Base-by-base conservation (phyloP, 192 early-diverging fungal genomes). In the Backusella macrospora region DNA sequence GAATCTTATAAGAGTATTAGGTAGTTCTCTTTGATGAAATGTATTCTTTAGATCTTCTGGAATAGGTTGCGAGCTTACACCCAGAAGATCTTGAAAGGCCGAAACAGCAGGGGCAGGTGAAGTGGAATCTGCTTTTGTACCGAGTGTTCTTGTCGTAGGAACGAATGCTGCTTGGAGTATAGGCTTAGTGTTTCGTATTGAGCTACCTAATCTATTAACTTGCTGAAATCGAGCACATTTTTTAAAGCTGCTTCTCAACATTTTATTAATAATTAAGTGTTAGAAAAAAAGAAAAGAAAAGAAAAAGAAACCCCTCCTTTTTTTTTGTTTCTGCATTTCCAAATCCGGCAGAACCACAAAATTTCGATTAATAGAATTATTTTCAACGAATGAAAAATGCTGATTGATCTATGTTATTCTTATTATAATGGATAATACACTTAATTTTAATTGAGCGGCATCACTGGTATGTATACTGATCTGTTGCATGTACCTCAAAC, bases 1-100 rank as follows among this genome's bases (percentile, higher is more conserved):
- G 80, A 98, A 93, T 29, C 91, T 89, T n/a, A 88, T 81, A 15
- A 96, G 82, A 48, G 83, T 73, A 39, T 82, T 76, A 1, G 93
- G 93, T 13, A 95, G 81, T 64, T 83, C 78, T 48, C 93, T 85
- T 64, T 80, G 78, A 39, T 80, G 76, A 52, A 80, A 80, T 5
- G 78, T 80, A 47, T 72, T 76, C 18, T 72, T 34, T 43, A 80
- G 37, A 48, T 80, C 78, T 15, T 68, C 67, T 59, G 7, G 52
- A 9, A 26, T 12, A 59, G 52, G 52, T n/a, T 59, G 52, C 9
- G 52, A 59, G 18, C 21, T 23, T 10, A 73, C 39, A 44, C 71
- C 71, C 7, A 73, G 29, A 39, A 73, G 48, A 29, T 73, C 71
- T 39, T 73, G 71, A 45, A 73, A 73, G 14, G 71, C 71, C 39